phyloP scores from a whole-genome alignment of 1,139 yeast genomes.

The Meyerozyma guilliermondii region DNA sequence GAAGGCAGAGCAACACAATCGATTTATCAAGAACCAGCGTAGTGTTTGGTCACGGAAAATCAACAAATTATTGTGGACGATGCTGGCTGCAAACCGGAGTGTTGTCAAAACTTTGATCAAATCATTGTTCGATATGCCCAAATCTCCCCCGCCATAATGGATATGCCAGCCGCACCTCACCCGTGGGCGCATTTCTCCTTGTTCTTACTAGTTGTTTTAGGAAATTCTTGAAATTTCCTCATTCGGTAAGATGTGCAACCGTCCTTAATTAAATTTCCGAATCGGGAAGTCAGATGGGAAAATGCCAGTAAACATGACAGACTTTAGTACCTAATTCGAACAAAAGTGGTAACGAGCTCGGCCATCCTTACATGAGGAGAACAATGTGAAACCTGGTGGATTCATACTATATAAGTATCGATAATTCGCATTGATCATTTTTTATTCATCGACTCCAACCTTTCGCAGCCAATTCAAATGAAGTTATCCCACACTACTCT shows the following conservation, averaged over 20 bases:
- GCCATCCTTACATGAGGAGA: slow-evolving; percentile 3
- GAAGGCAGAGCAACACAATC: too few relatives aligned
- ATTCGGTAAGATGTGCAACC: slow-evolving; percentile 1
- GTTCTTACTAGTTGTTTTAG: neutral
- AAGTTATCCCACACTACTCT: slow-evolving; percentile 40
- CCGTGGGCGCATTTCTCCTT: neutral
- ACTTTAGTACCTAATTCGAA: neutral
- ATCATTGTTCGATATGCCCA: too few relatives aligned
- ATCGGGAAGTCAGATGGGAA: slow-evolving; percentile 8
- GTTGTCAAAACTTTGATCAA: too few relatives aligned
- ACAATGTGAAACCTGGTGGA: neutral
- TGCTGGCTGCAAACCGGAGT: too few relatives aligned
- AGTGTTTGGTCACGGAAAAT: too few relatives aligned
- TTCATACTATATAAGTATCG: slow-evolving; percentile 5
- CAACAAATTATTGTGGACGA: too few relatives aligned
- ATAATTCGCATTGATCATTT: neutral
- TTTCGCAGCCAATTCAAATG: slow-evolving; percentile 19
- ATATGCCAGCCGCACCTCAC: neutral
- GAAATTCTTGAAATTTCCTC: neutral
- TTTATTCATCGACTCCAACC: neutral
- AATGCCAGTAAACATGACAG: slow-evolving; percentile 4
- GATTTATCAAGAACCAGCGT: too few relatives aligned
- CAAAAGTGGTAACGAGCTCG: neutral
- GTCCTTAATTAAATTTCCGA: slow-evolving; percentile 8
- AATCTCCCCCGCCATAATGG: neutral